These are phyloP conservation scores for Turritis glabra DNA, from an alignment of 345 rosid species.

Conservation along the genomic window DNA sequence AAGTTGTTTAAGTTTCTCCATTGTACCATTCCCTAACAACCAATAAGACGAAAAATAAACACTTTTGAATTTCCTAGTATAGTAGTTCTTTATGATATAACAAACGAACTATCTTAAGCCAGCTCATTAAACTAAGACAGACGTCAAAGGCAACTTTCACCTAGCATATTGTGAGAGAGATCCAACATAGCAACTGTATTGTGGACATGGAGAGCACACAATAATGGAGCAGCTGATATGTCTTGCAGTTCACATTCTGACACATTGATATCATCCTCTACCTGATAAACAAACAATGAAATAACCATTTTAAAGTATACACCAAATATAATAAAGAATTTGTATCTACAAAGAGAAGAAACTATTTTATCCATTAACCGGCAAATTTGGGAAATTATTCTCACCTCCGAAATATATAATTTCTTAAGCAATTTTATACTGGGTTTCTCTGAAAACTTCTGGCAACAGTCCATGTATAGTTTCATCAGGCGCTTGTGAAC, in stretches of 20 bases:
- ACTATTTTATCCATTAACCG: neutral
- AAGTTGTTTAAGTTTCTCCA: constrained; percentile 82
- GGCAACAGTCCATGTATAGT: constrained; percentile 77
- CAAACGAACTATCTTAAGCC: constrained; percentile 7
- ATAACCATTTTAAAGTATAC: constrained; percentile 20
- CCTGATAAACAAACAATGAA: constrained; percentile 44
- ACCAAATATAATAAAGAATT: neutral
- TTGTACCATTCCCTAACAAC: constrained; percentile 84
- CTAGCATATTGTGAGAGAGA: constrained; percentile 90
- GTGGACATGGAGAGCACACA: constrained; percentile 68
- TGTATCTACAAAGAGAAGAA: constrained; percentile 4
- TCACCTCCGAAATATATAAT: constrained; percentile 83
- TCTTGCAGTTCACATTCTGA: constrained; percentile 95
- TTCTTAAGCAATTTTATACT: constrained; percentile 80
- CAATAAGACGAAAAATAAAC: constrained; percentile 31
- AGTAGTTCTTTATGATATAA: constrained; percentile 4
- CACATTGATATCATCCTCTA: constrained; percentile 82
- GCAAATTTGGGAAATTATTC: constrained; percentile 6
- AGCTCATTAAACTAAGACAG: neutral
- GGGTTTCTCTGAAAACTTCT: constrained; percentile 64
- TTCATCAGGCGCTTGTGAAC: constrained; percentile 91
- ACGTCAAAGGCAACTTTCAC: constrained; percentile 43
- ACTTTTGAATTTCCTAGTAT: neutral
- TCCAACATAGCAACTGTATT: constrained; percentile 71
- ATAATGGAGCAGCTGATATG: constrained; percentile 73